A percentile compares a stretch with the other conserved stretches of the same genome.
These are phyloP conservation scores for Eurotiales sp. DNA, from an alignment of 2,329 filamentous ascomycete species.

Conservation along the genomic window DNA sequence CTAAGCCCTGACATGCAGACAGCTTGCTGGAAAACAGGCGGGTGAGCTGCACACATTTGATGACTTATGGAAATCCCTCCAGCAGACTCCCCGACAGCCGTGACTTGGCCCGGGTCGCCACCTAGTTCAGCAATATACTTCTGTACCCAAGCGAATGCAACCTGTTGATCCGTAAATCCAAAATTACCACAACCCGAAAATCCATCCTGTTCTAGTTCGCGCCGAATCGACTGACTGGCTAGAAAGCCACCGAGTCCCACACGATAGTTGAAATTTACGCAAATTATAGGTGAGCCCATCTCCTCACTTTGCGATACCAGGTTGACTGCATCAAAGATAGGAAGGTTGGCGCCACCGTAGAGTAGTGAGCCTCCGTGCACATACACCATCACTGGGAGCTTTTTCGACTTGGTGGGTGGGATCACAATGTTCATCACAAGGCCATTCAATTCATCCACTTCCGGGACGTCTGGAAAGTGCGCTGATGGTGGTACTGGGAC, in stretches of 20 bases:
- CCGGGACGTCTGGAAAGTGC: conserved; percentile 15
- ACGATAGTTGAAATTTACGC: conserved; percentile 27
- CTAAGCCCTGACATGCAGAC: conserved; percentile 25
- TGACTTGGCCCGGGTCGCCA: conserved; percentile 30
- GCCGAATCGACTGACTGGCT: conserved; percentile 16
- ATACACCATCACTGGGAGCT: conserved; percentile 23
- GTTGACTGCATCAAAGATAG: conserved; percentile 25
- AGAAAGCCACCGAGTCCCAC: conserved; percentile 26
- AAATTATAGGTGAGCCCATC: conserved; percentile 19
- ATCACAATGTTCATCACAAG: conserved; percentile 26
- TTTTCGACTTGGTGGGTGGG: conserved; percentile 7
- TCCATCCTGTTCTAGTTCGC: conserved; percentile 20
- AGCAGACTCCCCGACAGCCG: conserved; percentile 26
- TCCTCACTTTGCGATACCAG: conserved; percentile 22
- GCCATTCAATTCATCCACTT: conserved; percentile 20
- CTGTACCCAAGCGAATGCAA: conserved; percentile 33
- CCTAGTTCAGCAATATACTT: conserved; percentile 30
- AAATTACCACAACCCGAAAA: conserved; percentile 33
- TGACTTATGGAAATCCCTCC: conserved; percentile 26
- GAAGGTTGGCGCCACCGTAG: conserved; percentile 24
- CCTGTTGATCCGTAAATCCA: conserved; percentile 33
- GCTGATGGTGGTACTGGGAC: conserved; percentile 21
- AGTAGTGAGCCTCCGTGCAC: conserved; percentile 26
- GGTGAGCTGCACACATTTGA: conserved; percentile 20
- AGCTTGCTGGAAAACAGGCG: conserved; percentile 22